Base-by-base conservation (phyloP, 805 yeast genomes). In the Metschnikowia similis region DNA sequence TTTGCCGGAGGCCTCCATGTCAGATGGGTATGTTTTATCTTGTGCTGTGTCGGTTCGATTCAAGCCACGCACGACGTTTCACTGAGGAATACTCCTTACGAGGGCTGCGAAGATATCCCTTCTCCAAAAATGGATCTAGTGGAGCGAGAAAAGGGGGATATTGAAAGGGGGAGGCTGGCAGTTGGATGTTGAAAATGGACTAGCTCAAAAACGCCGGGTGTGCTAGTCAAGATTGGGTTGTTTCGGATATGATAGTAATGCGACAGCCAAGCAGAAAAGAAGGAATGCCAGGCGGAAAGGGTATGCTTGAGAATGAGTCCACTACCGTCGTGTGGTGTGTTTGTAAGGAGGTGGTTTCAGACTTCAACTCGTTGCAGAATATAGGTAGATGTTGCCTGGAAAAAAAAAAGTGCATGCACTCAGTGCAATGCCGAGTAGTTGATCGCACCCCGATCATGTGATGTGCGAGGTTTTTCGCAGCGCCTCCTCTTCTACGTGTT, bases 1-100 rank as follows among this genome's bases (percentile, higher is more conserved):
- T 48, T 56, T 56, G 8, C 34, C 36, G 8, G 56, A 41, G 10
- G 49, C 41, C 9, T 56, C 56, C 56, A 55, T 51, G 44, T 38
- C 26, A 17, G 41, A 2, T 26, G 31, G 26, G 10, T 8, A 11
- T 27, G 41, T 27, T 38, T 21, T 37, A 37, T 17, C 40, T 21
- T 21, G 40, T 11, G n/a, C 30, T 4, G 28, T 38, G 41, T 26
- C 17, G 30, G 41, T 16, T 27, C 17, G 27, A 27, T n/a, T 29
- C 27, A 36, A 28, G 31, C 30, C 31, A 38, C 41, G 31, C 30
- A 38, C 41, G 26, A 28, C 3, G 28, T 32, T 28, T 8, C 34
- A 10, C 34, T 36, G 26, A 6, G 6, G 29, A 29, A 13, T 9
- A 26, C 34, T 34, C 28, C 34, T 28, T 39, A 34, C 41, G n/a